Evolutionary conservation across 2,329 filamentous ascomycete genomes (phyloP), one percentile per base, ranked within the genome.

Genomic region (Didymella exigua): DNA sequence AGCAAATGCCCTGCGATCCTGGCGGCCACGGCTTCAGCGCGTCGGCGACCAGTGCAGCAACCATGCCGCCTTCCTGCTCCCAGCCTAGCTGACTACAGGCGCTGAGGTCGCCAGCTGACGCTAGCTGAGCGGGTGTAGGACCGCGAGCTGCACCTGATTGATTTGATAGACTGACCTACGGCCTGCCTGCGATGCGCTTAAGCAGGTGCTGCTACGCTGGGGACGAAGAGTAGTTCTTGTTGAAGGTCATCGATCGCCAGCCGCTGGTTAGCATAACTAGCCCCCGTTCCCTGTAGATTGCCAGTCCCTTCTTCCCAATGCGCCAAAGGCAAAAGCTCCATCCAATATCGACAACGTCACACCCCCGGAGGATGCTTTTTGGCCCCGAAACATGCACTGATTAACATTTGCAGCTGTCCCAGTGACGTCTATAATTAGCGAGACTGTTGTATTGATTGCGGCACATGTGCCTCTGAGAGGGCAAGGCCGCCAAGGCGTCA

Each of bases 61-160:
- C 67, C 61, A 64, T 69, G 67, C 65, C 60, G 47, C 62, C 58
- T 60, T 65, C 38, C 48, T 49, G 53, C 49, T 43, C 38, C 21
- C 40, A 36, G 53, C 30, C 58, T 65, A 64, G 65, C 65, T 70
- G 66, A 68, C 61, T 58, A 67, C 58, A 63, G 62, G 61, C 62
- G 60, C 56, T 62, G 57, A 61, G 60, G 36, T 41, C 14, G 29
- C 42, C 31, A 62, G 60, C 58, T 61, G 62, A 56, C 59, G 61
- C 67, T 71, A 72, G 60, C 63, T 63, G 53, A 66, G 62, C 60
- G 49, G 58, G 63, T 62, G 58, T 55, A 59, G 52, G 56, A 63
- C 41, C 57, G 63, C 61, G 57, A 65, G 63, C 62, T 57, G 65
- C 70, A 71, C 69, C 67, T 73, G 70, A 73, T 70, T 56, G 61